phyloP scores from a whole-genome alignment of 2,329 filamentous ascomycete species.

The Ascosphaera aggregata region DNA sequence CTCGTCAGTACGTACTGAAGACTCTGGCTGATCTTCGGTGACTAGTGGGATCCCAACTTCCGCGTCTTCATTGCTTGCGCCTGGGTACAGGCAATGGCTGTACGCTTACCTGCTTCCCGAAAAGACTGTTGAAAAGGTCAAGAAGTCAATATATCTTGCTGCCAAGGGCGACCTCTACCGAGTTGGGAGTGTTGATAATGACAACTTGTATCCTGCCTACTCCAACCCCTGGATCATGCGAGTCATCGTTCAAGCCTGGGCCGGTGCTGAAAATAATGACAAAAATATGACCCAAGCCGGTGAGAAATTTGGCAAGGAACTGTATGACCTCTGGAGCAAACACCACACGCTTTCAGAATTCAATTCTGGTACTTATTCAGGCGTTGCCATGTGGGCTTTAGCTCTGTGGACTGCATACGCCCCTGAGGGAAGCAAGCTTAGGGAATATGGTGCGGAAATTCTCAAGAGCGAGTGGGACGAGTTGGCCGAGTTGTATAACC shows the following conservation, averaged over 20 bases:
- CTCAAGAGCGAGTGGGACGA: conserved; percentile 29
- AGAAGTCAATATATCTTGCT: conserved; percentile 30
- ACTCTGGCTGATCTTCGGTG: conserved; percentile 21
- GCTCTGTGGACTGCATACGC: conserved; percentile 37
- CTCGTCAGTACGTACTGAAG: conserved; percentile 10
- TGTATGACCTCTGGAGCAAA: conserved; percentile 32
- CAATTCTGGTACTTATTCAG: conserved; percentile 39
- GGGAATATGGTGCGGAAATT: conserved; percentile 27
- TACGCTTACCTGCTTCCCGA: conserved; percentile 25
- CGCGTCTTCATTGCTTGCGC: conserved; percentile 37
- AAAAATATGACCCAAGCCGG: conserved; percentile 35
- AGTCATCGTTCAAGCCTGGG: conserved; percentile 36
- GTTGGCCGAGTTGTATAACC: conserved; percentile 31
- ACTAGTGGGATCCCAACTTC: conserved; percentile 41
- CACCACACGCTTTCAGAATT: conserved; percentile 37
- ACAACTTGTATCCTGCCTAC: conserved; percentile 40
- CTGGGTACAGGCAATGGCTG: conserved; percentile 34
- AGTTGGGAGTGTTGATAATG: conserved; percentile 33
- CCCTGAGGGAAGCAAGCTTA: conserved; percentile 29
- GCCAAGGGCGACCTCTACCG: conserved; percentile 37
- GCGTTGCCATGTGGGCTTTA: conserved; percentile 35
- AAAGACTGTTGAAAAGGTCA: conserved; percentile 21
- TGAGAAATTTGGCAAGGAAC: conserved; percentile 30
- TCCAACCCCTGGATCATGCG: conserved; percentile 39
- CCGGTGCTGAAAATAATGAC: conserved; percentile 29